Evolutionary conservation across 257 asterid species (phyloP).

Genomic region (Asclepias syriaca): DNA sequence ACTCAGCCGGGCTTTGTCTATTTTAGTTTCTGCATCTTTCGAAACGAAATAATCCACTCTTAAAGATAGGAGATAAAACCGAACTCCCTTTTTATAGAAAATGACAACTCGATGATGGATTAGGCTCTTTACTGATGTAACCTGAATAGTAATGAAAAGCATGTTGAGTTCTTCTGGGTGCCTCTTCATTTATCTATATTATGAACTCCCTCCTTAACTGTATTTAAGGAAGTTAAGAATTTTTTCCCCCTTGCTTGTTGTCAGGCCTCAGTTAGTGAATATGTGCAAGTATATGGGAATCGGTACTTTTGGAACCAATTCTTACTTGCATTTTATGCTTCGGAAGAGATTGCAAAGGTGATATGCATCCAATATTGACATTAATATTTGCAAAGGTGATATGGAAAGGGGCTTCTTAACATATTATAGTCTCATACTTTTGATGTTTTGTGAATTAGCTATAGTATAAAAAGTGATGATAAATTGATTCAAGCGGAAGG

Average conservation of each 20-base stretch:
- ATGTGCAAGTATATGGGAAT: constrained; percentile 99
- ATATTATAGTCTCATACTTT: neutral
- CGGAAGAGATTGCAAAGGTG: constrained; percentile 77
- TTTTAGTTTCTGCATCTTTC: too few species aligned
- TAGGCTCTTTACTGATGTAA: too few species aligned
- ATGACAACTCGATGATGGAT: too few species aligned
- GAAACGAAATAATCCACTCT: too few species aligned
- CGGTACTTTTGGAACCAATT: constrained; percentile 73
- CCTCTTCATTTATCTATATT: too few species aligned
- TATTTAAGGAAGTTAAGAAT: neutral
- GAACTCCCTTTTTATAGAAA: too few species aligned
- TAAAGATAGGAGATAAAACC: too few species aligned
- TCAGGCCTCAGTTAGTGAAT: constrained; percentile 82
- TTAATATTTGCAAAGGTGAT: too few species aligned
- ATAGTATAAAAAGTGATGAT: constrained; percentile 74
- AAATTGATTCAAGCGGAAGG: constrained; percentile 84
- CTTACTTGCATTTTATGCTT: constrained; percentile 79
- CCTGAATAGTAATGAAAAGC: too few species aligned
- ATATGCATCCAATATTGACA: neutral
- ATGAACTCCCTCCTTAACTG: too few species aligned
- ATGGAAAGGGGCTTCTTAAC: neutral
- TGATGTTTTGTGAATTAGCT: neutral
- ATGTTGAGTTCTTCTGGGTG: too few species aligned
- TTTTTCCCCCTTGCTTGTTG: constrained; percentile 4
- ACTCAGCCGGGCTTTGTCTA: too few species aligned